These are phyloP conservation scores for Xylariaceae sp. DNA, from an alignment of 2,329 filamentous ascomycete species.

Conservation along the genomic window DNA sequence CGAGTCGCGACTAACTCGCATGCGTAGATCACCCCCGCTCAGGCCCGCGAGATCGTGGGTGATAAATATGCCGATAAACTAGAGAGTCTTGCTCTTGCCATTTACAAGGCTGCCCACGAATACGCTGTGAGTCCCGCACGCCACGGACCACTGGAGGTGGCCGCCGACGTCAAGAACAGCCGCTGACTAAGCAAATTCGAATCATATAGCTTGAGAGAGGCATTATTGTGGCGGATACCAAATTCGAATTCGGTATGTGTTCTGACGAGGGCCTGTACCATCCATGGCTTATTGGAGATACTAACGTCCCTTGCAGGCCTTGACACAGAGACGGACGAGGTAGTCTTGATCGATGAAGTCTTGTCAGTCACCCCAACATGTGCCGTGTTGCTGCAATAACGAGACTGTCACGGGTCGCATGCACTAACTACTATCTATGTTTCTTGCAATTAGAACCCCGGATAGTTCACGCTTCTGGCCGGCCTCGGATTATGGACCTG, in stretches of 20 bases:
- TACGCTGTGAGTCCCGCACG: constrained; percentile 45
- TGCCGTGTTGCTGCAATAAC: background rate
- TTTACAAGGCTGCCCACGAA: constrained; percentile 58
- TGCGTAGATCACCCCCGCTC: constrained; percentile 57
- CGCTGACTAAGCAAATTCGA: background rate
- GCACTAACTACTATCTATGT: too few species aligned
- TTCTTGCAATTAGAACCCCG: constrained; percentile 11
- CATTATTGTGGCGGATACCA: constrained; percentile 65
- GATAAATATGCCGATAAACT: constrained; percentile 58
- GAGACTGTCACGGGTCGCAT: constrained; percentile 5
- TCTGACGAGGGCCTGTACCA: background rate
- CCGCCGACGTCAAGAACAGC: background rate
- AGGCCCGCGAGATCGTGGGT: constrained; percentile 59
- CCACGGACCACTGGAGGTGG: background rate
- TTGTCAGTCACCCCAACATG: constrained; percentile 33
- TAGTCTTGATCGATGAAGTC: constrained; percentile 78
- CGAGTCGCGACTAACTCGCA: background rate
- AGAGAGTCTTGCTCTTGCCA: constrained; percentile 56
- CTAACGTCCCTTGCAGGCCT: constrained; percentile 31
- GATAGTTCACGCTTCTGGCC: constrained; percentile 63
- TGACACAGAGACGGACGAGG: constrained; percentile 57
- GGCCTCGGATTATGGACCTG: constrained; percentile 63
- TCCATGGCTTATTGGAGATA: background rate
- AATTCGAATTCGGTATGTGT: constrained; percentile 38
- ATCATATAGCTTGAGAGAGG: constrained; percentile 43